phyloP scores from a whole-genome alignment of 345 rosid species.

The Lumnitzera racemosa region DNA sequence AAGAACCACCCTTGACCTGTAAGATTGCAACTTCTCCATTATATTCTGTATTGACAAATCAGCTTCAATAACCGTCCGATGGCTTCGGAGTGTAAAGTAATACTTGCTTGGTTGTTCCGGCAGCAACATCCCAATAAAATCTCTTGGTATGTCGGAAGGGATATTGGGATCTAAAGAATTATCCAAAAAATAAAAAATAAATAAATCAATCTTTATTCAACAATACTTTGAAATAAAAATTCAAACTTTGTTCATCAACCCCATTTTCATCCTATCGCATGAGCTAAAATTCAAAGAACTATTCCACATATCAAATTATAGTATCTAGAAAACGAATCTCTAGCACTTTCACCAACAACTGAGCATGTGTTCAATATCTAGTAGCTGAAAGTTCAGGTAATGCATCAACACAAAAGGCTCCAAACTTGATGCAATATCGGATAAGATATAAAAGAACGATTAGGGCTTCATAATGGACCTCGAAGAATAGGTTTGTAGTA shows the following conservation, averaged over 20 bases:
- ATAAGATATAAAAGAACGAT: too few species aligned
- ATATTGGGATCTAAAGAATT: constrained; percentile 37
- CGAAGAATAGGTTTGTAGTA: constrained; percentile 57
- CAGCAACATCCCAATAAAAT: constrained; percentile 66
- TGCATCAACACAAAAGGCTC: too few species aligned
- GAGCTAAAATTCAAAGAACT: too few species aligned
- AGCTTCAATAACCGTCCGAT: constrained; percentile 65
- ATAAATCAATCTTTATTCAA: too few species aligned
- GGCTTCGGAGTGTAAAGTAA: constrained; percentile 61
- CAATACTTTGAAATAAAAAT: too few species aligned
- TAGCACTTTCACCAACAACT: background rate
- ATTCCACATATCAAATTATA: too few species aligned
- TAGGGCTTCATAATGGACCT: constrained; percentile 18
- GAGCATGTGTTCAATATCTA: too few species aligned
- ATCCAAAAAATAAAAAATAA: background rate
- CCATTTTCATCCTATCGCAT: too few species aligned
- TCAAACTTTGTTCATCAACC: too few species aligned
- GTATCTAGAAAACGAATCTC: too few species aligned
- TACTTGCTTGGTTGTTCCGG: constrained; percentile 80
- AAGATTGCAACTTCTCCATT: constrained; percentile 95
- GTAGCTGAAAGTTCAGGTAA: too few species aligned
- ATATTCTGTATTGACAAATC: constrained; percentile 74
- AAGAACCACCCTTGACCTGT: constrained; percentile 67
- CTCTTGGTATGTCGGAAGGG: constrained; percentile 58
- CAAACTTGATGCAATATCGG: too few species aligned